Percentiles rank a stretch among this genome's conserved stretches.
Conservation (phyloP, 2,329 filamentous ascomycete genomes). For the Bipolaris zeicola region DNA sequence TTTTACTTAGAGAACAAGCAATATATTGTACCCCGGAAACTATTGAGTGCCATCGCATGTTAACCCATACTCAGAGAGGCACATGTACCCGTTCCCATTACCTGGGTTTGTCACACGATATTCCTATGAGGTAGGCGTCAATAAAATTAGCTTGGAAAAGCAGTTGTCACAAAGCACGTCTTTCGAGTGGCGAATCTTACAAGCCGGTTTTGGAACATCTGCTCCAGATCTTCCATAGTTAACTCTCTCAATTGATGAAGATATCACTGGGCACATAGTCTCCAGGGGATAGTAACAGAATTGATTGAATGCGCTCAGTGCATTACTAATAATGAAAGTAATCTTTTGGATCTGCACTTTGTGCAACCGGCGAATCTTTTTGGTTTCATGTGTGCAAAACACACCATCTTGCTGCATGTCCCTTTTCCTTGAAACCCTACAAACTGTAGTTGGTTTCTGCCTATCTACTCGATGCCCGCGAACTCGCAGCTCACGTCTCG, state of each 20-base stretch:
- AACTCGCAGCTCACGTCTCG: too few relatives aligned
- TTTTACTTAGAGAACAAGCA: background rate
- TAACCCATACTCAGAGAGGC: slow-evolving; percentile 4
- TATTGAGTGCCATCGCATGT: slow-evolving; percentile 1
- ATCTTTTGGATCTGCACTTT: background rate
- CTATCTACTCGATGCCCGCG: too few relatives aligned
- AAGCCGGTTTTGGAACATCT: background rate
- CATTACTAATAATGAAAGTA: background rate
- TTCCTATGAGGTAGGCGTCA: background rate
- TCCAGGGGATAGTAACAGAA: slow-evolving; percentile 1
- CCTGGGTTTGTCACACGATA: slow-evolving; percentile 1
- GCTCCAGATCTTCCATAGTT: slow-evolving; percentile 6
- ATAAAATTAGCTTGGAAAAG: background rate
- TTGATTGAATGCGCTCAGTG: background rate
- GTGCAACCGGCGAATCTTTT: background rate
- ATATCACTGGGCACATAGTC: background rate
- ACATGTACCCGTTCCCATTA: background rate
- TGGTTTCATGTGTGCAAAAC: background rate
- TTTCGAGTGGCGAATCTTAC: background rate
- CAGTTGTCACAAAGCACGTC: background rate
- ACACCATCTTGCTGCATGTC: too few relatives aligned
- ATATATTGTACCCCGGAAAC: slow-evolving; percentile 3
- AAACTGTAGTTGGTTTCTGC: too few relatives aligned
- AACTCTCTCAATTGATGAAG: background rate
- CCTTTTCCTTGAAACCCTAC: too few relatives aligned